Conservation (phyloP, 768 basidiomycete species). For the Cyclocybe aegerita region DNA sequence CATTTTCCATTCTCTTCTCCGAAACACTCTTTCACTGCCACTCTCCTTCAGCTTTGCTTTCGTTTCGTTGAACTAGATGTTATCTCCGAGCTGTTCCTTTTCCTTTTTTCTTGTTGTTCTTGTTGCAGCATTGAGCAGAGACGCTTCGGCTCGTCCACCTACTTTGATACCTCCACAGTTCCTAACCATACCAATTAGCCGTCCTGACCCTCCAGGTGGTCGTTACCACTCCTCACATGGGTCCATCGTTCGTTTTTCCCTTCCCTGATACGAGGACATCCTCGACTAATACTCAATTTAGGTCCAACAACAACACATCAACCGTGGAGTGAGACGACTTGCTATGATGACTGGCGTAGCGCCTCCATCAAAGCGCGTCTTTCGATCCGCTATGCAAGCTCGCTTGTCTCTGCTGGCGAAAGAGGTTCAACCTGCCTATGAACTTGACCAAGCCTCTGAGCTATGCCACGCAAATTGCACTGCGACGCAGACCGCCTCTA, state of each 20-base stretch:
- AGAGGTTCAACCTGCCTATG: slow-evolving; percentile 14
- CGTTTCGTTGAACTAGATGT: no score
- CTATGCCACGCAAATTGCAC: no score
- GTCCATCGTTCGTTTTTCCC: slow-evolving; percentile 2
- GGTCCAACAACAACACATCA: slow-evolving; percentile 62
- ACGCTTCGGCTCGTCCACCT: no score
- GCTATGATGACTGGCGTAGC: slow-evolving; percentile 56
- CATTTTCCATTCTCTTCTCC: no score
- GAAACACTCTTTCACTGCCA: no score
- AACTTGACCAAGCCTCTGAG: slow-evolving; percentile 24
- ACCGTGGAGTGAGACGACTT: slow-evolving; percentile 51
- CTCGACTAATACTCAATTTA: slow-evolving; percentile 17
- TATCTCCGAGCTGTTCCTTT: no score
- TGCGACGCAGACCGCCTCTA: background rate
- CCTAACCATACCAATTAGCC: no score
- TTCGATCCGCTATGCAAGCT: slow-evolving; percentile 36
- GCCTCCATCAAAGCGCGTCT: slow-evolving; percentile 33
- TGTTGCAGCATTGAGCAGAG: no score
- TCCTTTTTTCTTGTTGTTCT: no score
- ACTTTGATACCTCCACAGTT: no score
- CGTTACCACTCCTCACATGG: background rate
- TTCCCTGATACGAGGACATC: background rate
- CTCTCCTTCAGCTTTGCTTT: no score
- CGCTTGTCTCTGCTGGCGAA: slow-evolving; percentile 33
- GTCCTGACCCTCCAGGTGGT: no score